Base-by-base conservation (phyloP, 257 asterid genomes). In the Solanum tarapatanum region DNA sequence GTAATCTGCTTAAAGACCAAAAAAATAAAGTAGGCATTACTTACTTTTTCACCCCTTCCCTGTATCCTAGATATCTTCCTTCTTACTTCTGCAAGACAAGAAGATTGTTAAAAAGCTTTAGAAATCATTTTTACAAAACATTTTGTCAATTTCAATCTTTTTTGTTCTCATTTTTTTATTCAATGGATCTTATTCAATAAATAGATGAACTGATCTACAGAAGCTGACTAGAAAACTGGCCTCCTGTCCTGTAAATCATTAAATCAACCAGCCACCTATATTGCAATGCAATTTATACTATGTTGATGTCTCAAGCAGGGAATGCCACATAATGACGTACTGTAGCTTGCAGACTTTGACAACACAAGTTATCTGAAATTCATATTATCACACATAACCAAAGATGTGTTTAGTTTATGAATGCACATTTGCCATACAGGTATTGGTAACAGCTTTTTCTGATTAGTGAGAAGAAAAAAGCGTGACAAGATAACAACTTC, bases 21-120 rank as follows among this genome's bases (percentile, higher is more conserved):
- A 16, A 86, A 51, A 16, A 66, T 55, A 6, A 90, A 84, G 86
- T 69, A 89, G 74, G 26, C 72, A 84, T 35, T 69, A 90, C 98
- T 94, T 92, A 95, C 99, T 86, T 89, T 93, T 74, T 87, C 93
- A 77, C 93, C 94, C 82, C 87, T 91, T 88, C 87, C 93, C 77
- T 87, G 92, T 76, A 90, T 88, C 72, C 89, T 89, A 87, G 96
- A 93, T 86, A 96, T 88, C 89, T 91, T 93, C 91, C 97, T 93
- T 91, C 93, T 93, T 90, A 92, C 85, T 83, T 91, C 98, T 96
- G 89, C 92, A 92, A 69, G 84, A 75, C 87, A 84, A 88, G 84
- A 89, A 39, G 26, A 26, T 45, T 28, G 64, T 26, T 45, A 80
- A 41, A 80, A 24, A 41, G 84, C 35, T 45, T 16, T 9, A 26